Base-by-base conservation (phyloP, 2,329 filamentous ascomycete genomes). In the Hypoxylon sp. region DNA sequence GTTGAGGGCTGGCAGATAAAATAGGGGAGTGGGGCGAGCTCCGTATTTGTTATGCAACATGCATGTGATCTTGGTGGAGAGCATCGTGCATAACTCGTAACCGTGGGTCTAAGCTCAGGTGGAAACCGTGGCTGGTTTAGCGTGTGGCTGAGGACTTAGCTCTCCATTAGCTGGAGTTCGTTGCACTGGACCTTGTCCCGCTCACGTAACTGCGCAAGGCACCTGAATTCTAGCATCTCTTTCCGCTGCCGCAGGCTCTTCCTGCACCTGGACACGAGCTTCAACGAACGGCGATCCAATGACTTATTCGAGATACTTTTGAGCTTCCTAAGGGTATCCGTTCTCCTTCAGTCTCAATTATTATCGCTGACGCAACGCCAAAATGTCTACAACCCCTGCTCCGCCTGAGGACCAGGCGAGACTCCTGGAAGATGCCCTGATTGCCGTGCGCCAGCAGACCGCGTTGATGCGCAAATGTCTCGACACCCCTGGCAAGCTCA, bases 381-480 rank as follows among this genome's bases (percentile, higher is more conserved):
- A 51, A 64, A 80, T 80, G 78, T 76, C 80, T 65, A 81, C 83
- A 65, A 83, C 82, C 62, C 87, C 90, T 75, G 84, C 87, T 73
- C 85, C 85, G 76, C 85, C 89, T 71, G 91, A 94, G 81, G 91
- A 94, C 81, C 91, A 91, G 87, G 93, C 92, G 75, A 92, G 94
- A 76, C 88, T 99, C 83, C 90, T 99, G 73, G 96, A 99, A 83
- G 96, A 99, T 90, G 96, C 96, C 76, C 84, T 98, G 80, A 89
- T 92, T 67, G 95, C 97, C 54, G 96, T 99, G 81, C 93, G 95
- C 82, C 95, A 98, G 82, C 96, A 99, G 87, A 96, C 95, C 64
- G 89, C 90, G 76, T 87, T 97, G 78, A 99, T 99, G 96, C 93
- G 95, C 83, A 95, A 96, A 84, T 98, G 94, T 76, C 87, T 99